Conservation (phyloP, 371 early-diverging fungal genomes). For the Lichtheimia ornata region DNA sequence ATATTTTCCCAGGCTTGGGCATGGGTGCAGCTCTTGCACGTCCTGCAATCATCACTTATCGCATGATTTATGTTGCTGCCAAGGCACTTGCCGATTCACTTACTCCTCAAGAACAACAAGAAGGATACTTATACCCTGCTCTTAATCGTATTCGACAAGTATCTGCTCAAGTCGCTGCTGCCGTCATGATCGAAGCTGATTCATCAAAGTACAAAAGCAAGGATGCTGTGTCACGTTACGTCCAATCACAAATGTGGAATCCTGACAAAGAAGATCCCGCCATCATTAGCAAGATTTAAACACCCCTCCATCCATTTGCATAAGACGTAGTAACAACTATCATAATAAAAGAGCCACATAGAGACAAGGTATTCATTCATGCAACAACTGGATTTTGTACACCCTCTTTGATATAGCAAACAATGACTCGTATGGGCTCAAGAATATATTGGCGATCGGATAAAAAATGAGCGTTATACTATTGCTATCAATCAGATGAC, state of each 20-base stretch:
- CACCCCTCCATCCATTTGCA: conserved; percentile 1
- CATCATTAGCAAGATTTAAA: neutral
- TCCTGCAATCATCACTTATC: conserved; percentile 69
- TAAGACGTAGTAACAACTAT: neutral
- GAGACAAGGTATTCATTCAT: no score
- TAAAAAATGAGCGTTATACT: no score
- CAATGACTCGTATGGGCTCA: no score
- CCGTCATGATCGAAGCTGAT: conserved; percentile 65
- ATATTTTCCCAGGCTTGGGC: conserved; percentile 90
- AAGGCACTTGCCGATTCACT: conserved; percentile 78
- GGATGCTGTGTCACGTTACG: conserved; percentile 8
- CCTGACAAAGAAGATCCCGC: conserved; percentile 4
- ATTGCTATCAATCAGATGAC: no score
- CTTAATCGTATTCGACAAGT: conserved; percentile 83
- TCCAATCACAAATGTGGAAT: conserved; percentile 8
- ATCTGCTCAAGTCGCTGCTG: conserved; percentile 73
- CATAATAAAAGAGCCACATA: no score
- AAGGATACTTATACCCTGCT: conserved; percentile 79
- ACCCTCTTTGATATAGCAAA: no score
- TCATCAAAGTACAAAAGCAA: neutral
- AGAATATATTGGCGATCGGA: no score
- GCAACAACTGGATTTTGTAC: no score
- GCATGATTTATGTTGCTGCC: conserved; percentile 79
- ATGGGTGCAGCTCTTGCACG: conserved; percentile 77
- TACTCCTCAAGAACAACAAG: conserved; percentile 61